Percentiles rank a stretch among this genome's conserved stretches.
Conservation (phyloP, 2,329 filamentous ascomycete genomes). For the Catunica adiposa region DNA sequence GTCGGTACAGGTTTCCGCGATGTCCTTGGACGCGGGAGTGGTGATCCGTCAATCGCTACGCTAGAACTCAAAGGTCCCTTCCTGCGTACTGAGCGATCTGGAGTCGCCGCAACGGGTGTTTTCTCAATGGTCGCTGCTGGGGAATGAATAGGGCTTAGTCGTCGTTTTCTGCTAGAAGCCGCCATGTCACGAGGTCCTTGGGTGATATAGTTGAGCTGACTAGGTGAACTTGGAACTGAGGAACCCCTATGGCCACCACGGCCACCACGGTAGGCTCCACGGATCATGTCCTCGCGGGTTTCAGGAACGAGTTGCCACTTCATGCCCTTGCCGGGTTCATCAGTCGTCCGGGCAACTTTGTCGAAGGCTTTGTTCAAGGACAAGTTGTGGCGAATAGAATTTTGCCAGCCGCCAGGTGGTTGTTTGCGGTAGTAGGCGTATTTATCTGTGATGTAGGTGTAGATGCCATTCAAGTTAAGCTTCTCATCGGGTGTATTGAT, state of each 20-base stretch:
- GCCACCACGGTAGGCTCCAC: slow-evolving; percentile 47
- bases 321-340: slow-evolving; percentile 97
- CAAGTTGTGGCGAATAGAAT: slow-evolving; percentile 91
- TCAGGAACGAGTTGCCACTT: slow-evolving; percentile 92
- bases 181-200: slow-evolving; percentile 41
- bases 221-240: slow-evolving; percentile 53
- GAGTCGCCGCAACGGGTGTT: slow-evolving; percentile 38
- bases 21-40: slow-evolving; percentile 37
- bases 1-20: slow-evolving; percentile 9
- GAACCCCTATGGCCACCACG: slow-evolving; percentile 49
- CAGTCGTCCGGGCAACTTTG: slow-evolving; percentile 79
- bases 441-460: slow-evolving; percentile 76
- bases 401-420: slow-evolving; percentile 74
- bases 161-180: slow-evolving; percentile 38
- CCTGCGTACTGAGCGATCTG: slow-evolving; percentile 29
- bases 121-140: slow-evolving; percentile 28
- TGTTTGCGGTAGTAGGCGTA: slow-evolving; percentile 90
- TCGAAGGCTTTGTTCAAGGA: slow-evolving; percentile 90
- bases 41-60: slow-evolving; percentile 41
- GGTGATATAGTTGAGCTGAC: slow-evolving; percentile 42
- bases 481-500: slow-evolving; percentile 74
- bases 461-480: slow-evolving; percentile 81
- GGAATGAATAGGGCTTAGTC: slow-evolving; percentile 36
- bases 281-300: slow-evolving; percentile 71
- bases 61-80: slow-evolving; percentile 18